Evolutionary conservation across 116 monocot genomes (phyloP).

Genomic region (Thalassia testudinum): DNA sequence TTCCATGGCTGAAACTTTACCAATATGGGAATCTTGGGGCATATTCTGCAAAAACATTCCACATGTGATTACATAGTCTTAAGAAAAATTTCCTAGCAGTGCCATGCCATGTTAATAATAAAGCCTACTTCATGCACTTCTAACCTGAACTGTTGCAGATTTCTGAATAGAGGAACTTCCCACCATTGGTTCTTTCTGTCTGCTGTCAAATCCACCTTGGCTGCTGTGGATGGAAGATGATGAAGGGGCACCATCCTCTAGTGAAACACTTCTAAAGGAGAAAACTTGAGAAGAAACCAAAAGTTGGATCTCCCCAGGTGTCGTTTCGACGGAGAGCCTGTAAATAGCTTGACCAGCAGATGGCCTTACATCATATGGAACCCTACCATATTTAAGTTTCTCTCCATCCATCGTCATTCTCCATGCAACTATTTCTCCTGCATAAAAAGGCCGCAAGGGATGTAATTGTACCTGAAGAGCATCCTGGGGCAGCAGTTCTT

Average conservation of each 20-base stretch:
- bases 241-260: constrained; percentile 30
- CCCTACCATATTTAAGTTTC: constrained; percentile 81
- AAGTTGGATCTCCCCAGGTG: constrained; percentile 35
- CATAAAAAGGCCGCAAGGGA: constrained; percentile 81
- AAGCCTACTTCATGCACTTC: too few species aligned
- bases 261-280: constrained; percentile 79
- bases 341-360: constrained; percentile 79
- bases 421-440: constrained; percentile 91
- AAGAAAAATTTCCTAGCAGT: too few species aligned
- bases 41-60: too few species aligned
- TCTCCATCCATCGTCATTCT: constrained; percentile 63
- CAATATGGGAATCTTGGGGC: constrained; percentile 21
- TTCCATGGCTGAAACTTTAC: constrained; percentile 65
- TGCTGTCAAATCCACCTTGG: constrained; percentile 1
- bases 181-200: too few species aligned
- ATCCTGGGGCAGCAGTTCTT: constrained; percentile 72
- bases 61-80: too few species aligned
- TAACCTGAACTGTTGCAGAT: too few species aligned
- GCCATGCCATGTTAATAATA: too few species aligned
- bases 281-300: constrained; percentile 88
- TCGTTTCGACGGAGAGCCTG: constrained; percentile 58
- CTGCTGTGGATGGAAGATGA: constrained; percentile 8
- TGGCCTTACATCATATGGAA: constrained; percentile 78
- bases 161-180: too few species aligned
- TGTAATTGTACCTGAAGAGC: constrained; percentile 80